A percentile compares a stretch with the other conserved stretches of the same genome.
Conservation (phyloP, 129 eudicot genomes). For the Lactuca saligna region DNA sequence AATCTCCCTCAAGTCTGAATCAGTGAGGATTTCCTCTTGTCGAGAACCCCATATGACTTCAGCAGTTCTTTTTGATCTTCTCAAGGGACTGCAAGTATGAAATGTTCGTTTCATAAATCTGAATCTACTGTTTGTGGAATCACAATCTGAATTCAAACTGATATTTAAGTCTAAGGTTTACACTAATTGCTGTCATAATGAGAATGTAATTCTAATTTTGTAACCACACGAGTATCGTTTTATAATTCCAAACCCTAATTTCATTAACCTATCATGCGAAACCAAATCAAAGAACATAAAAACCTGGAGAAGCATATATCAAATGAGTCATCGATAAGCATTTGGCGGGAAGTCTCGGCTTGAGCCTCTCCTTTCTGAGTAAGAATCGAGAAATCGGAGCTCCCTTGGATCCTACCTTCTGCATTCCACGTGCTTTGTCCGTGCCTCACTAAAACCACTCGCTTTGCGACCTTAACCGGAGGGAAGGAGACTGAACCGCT, state of each 20-base stretch:
- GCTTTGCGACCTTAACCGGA: slow-evolving; percentile 57
- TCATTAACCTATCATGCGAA: slow-evolving; percentile 3
- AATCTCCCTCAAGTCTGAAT: slow-evolving; percentile 82
- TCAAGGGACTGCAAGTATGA: slow-evolving; percentile 63
- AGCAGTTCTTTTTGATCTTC: slow-evolving; percentile 84
- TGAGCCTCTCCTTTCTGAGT: slow-evolving; percentile 84
- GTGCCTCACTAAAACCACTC: slow-evolving; percentile 91
- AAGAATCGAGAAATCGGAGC: slow-evolving; percentile 86
- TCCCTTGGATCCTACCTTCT: slow-evolving; percentile 94
- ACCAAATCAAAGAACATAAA: slow-evolving; percentile 6
- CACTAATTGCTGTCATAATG: neutral
- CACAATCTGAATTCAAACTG: neutral
- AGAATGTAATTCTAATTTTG: neutral
- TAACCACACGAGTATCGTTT: neutral
- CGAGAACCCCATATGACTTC: slow-evolving; percentile 90
- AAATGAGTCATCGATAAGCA: slow-evolving; percentile 78
- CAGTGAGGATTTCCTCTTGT: slow-evolving; percentile 68
- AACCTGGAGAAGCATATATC: slow-evolving; percentile 86
- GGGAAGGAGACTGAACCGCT: slow-evolving; percentile 37
- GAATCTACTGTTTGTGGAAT: neutral
- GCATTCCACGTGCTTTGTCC: slow-evolving; percentile 99
- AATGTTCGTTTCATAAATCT: slow-evolving; percentile 5
- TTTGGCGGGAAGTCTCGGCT: slow-evolving; percentile 81
- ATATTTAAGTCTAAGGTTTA: slow-evolving; percentile 7
- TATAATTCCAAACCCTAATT: slow-evolving; percentile 21